These are phyloP conservation scores for Phyllosticta citrichinensis DNA, from an alignment of 2,329 filamentous ascomycete species.

Conservation along the genomic window DNA sequence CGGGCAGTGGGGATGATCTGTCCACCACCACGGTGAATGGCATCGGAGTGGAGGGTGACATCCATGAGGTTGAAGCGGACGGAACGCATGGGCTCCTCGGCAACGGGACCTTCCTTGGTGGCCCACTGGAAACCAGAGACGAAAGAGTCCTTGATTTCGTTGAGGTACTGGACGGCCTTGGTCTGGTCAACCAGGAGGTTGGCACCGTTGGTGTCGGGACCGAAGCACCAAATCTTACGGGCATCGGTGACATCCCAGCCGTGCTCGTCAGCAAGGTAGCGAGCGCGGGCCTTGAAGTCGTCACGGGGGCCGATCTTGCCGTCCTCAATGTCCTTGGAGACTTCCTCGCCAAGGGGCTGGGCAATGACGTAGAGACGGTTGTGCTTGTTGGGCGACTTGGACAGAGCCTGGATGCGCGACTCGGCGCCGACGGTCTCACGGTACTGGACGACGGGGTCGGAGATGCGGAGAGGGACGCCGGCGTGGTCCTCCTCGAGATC, in stretches of 20 bases:
- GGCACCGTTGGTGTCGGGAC: slow-evolving; percentile 92
- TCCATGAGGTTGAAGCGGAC: slow-evolving; percentile 98
- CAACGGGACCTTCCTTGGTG: slow-evolving; percentile 90
- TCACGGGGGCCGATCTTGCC: slow-evolving; percentile 93
- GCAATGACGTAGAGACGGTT: slow-evolving; percentile 98
- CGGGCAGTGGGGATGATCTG: slow-evolving; percentile 97
- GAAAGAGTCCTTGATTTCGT: slow-evolving; percentile 99
- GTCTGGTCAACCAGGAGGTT: slow-evolving; percentile 99
- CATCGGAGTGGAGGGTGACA: slow-evolving; percentile 98
- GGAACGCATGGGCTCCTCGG: slow-evolving; percentile 95
- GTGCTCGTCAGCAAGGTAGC: slow-evolving; percentile 90
- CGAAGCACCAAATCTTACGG: slow-evolving; percentile 99
- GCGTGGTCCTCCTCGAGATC: slow-evolving; percentile 99
- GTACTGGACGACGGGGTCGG: slow-evolving; percentile 96
- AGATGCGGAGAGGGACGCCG: slow-evolving; percentile 93
- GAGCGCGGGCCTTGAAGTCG: slow-evolving; percentile 97
- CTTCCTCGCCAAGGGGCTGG: slow-evolving; percentile 83
- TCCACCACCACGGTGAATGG: slow-evolving; percentile 98
- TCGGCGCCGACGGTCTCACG: slow-evolving; percentile 82
- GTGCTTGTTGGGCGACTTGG: slow-evolving; percentile 99
- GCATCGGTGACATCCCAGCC: slow-evolving; percentile 99
- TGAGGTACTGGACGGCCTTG: slow-evolving; percentile 99
- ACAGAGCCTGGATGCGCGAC: slow-evolving; percentile 92
- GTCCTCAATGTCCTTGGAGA: slow-evolving; percentile 76
- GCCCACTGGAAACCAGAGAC: slow-evolving; percentile 99